Base-by-base conservation (phyloP, 129 eudicot species). In the Kitagawia praeruptora region DNA sequence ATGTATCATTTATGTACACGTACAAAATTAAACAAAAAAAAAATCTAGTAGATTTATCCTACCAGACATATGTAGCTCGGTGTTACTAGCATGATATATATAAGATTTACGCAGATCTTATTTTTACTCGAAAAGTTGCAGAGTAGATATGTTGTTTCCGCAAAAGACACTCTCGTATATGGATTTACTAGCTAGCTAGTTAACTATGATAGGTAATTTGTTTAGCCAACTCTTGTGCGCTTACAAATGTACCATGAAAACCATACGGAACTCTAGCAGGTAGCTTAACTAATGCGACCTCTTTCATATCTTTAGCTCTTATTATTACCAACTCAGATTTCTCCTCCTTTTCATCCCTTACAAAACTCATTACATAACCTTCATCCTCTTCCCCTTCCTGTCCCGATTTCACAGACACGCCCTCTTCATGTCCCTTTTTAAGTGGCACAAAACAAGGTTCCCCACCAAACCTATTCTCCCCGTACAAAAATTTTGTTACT, bases 211-310 rank as follows among this genome's bases (percentile, higher is more conserved):
- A 58, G 6, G 15, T n/a, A n/a, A n/a, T 19, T 13, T 90, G 91
- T 37, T 78, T 80, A 38, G 45, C 74, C 44, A 91, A 78, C 23
- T 92, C 92, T 28, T 85, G 45, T 28, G 83, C 45, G 42, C 84
- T 82, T 23, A 93, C 86, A 83, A 93, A 93, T 46, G 98, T 90
- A 67, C 98, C 96, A 83, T 93, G 98, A 64, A 92, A 92, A 27
- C 98, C 96, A 82, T 90, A 92, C 1, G 98, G 92, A 37, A 90
- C 96, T 75, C 98, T 88, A 40, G 66, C 16, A 1, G 98, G 92
- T 18, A 93, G 75, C 66, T 75, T 87, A 49, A 93, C 88, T 10
- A 70, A 34, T 2, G 93, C 88, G 10, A 82, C 80, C 61, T 82
- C 77, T 74, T 84, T 77, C 93, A 93, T 87, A 56, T 74, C 88